Evolutionary conservation across 176 grass and related monocot genomes (phyloP), one percentile per base, ranked within the genome.

Genomic region (Phyllostachys edulis): DNA sequence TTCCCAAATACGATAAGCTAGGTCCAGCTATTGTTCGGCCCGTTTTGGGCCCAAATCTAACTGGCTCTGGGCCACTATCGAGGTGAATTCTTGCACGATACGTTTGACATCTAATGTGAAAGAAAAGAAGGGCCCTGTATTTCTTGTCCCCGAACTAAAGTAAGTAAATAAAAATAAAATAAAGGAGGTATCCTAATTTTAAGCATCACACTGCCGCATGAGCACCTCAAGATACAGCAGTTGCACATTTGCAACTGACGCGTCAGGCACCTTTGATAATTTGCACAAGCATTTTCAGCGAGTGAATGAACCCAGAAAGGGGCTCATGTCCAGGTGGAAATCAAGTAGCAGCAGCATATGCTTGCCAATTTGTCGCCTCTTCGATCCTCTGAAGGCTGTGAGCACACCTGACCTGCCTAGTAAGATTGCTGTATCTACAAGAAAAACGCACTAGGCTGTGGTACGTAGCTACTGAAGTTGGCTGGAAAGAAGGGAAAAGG

Each of bases 341-440:
- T 26, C 1, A 24, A 24, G 61, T 2, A 63, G 29, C 49, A 75
- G 38, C 72, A 21, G 29, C 10, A 37, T 3, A 21, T 37, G 17
- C 10, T 2, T 13, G 4, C 2, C 12, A 45, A 15, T 38, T 1
- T n/a, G 29, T 39, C 32, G 17, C 18, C 10, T 39, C 20, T 38
- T 16, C 27, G 26, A 63, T 16, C 61, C 2, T n/a, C 11, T 0
- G 32, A 8, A 55, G 1, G 73, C 34, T 8, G 50, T 21, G n/a
- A 13, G 34, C 51, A 40, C 51, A 27, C 63, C 83, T 32, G 24
- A 26, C 11, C 59, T 29, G 21, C 13, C 29, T 0, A 3, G 49
- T 24, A 5, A 14, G 21, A 4, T 89, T 80, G 87, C 76, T 67
- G 87, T 57, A 64, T 60, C 47, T 21, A 73, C 82, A 80, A 66